Conservation (phyloP, 1,139 yeast species). For the Candida mesenterica region DNA sequence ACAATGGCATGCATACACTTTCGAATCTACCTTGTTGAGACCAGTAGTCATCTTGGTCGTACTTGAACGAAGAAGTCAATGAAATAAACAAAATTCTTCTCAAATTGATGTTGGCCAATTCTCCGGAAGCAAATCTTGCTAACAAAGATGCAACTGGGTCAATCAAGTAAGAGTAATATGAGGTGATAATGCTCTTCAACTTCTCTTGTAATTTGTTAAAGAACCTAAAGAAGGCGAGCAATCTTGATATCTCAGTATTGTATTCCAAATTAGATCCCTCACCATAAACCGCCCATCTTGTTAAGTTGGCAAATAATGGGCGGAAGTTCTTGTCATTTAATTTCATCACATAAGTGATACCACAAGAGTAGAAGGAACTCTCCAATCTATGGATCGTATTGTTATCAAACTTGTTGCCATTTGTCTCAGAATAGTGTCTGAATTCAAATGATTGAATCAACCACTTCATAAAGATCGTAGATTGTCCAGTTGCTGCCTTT, state of each 20-base stretch:
- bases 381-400: constrained; percentile 83
- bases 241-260: constrained; percentile 52
- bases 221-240: constrained; percentile 79
- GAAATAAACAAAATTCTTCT: constrained; percentile 73
- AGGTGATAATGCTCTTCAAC: constrained; percentile 82
- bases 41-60: constrained; percentile 95
- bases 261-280: constrained; percentile 55
- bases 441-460: constrained; percentile 70
- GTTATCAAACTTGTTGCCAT: constrained; percentile 49
- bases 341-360: constrained; percentile 78
- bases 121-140: constrained; percentile 41
- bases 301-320: constrained; percentile 82
- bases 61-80: constrained; percentile 74
- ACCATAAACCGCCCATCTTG: constrained; percentile 92
- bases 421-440: constrained; percentile 44
- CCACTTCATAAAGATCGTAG: constrained; percentile 70
- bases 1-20: constrained; percentile 57
- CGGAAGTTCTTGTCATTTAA: constrained; percentile 91
- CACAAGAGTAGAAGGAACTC: constrained; percentile 69
- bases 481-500: constrained; percentile 68
- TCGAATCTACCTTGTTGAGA: constrained; percentile 83
- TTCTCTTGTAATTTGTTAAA: constrained; percentile 81
- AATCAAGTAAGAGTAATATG: constrained; percentile 80
- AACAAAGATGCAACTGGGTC: constrained; percentile 67
- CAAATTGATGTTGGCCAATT: constrained; percentile 51